A percentile compares a stretch with the other conserved stretches of the same genome.
phyloP scores from a whole-genome alignment of 768 basidiomycete genomes.

The Lactifluus pinguis region DNA sequence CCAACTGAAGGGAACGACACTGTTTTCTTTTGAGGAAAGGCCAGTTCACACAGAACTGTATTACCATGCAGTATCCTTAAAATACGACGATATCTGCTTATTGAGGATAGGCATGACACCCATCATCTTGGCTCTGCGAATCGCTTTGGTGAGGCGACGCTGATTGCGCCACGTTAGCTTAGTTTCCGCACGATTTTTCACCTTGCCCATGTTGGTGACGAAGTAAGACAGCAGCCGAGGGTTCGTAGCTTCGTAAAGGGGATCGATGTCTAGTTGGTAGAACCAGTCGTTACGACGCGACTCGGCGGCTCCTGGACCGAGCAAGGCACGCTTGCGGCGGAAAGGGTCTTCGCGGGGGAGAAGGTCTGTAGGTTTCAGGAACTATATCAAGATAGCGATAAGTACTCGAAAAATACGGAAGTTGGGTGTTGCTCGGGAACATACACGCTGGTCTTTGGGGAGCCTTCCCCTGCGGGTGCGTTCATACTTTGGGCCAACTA shows the following conservation, averaged over 20 bases:
- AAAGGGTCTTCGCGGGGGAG: conserved; percentile 25
- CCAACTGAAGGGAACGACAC: neutral
- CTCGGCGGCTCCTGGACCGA: conserved; percentile 47
- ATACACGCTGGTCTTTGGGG: conserved; percentile 19
- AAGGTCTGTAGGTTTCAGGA: conserved; percentile 39
- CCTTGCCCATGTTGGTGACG: conserved; percentile 74
- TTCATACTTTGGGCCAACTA: conserved; percentile 10
- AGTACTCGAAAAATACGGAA: conserved; percentile 1
- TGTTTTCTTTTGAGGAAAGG: neutral
- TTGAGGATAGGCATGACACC: conserved; percentile 56
- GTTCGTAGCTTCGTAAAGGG: conserved; percentile 59
- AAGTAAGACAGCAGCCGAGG: conserved; percentile 46
- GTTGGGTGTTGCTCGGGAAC: neutral
- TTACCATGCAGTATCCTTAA: neutral
- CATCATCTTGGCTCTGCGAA: conserved; percentile 86
- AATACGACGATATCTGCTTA: conserved; percentile 2
- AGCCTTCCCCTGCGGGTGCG: conserved; percentile 12
- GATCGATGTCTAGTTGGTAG: conserved; percentile 63
- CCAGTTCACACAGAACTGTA: neutral
- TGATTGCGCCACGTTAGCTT: conserved; percentile 72
- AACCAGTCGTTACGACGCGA: conserved; percentile 60
- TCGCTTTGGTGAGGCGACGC: conserved; percentile 70
- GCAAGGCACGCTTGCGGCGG: conserved; percentile 27
- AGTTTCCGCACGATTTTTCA: conserved; percentile 59
- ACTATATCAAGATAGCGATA: conserved; percentile 27